Percentiles rank a stretch among this genome's conserved stretches.
phyloP scores from a whole-genome alignment of 306 rosid genomes.

The Adenanthera pavonina region DNA sequence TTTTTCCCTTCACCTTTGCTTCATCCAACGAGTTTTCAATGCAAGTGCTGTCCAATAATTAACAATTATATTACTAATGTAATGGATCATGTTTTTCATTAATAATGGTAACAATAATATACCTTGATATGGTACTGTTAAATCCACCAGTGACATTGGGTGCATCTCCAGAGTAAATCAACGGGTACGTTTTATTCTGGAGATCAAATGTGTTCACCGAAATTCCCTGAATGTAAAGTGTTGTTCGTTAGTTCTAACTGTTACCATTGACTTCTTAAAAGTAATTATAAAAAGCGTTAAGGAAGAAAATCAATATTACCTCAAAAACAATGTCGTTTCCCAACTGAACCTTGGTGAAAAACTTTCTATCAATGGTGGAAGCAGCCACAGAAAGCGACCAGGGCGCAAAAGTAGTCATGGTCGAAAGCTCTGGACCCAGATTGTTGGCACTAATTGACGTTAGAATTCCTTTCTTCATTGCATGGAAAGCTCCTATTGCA shows the following conservation, averaged over 20 bases:
- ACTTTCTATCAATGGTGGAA: background rate
- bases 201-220: constrained; percentile 43
- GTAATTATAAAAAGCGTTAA: background rate
- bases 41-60: constrained; percentile 31
- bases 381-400: background rate
- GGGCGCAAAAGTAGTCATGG: background rate
- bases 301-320: background rate
- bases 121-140: constrained; percentile 18
- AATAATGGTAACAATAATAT: background rate
- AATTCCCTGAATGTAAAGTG: constrained; percentile 40
- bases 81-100: background rate
- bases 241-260: background rate
- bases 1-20: constrained; percentile 44
- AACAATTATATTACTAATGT: background rate
- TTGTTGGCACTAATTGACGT: background rate
- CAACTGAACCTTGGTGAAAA: background rate
- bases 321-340: background rate
- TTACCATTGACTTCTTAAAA: background rate
- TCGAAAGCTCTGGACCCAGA: background rate
- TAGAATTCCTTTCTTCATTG: background rate
- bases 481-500: background rate
- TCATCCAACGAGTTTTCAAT: background rate
- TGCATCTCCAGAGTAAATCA: constrained; percentile 52
- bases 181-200: constrained; percentile 8
- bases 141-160: constrained; percentile 24